Base-by-base conservation (phyloP, 2,329 filamentous ascomycete species). In the Endoconidiophora laricicola region DNA sequence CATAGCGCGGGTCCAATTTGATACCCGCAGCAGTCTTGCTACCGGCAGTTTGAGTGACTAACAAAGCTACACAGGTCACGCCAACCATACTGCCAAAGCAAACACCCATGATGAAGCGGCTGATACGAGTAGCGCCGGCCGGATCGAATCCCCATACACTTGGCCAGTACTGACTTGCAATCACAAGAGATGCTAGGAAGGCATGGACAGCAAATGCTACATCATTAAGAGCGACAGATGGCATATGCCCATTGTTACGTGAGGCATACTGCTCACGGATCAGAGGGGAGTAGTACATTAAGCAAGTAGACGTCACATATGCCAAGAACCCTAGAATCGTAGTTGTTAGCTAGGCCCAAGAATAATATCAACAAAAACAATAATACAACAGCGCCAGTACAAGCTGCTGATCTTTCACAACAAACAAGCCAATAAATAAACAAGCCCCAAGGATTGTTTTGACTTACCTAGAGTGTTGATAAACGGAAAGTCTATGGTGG, bases 221-320 rank as follows among this genome's bases (percentile, higher is more conserved):
- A 66, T 98, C 91, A 66, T 96, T 96, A 65, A 86, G 76, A 50
- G 83, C 78, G 26, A 94, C 88, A 1, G 88, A 91, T 2, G 90
- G 86, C 41, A 82, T 76, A 6, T 85, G 79, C 3, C 81, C 78
- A 43, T 74, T 64, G 63, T 96, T 78, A 54, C 91, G 79, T 16
- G 75, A 72, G 20, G 86, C 87, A 68, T 98, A 98, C 62, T 96
- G 85, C 36, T 68, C 63, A 48, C 84, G 81, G 50, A 96, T 81
- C 12, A 77, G 66, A 2, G 84, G 73, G 16, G 86, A 93, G 65
- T 79, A 93, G 57, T 90, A 78, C 59, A 96, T 85, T 1, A 78
- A 70, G 6, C 70, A 62, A 45, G 83, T 93, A 56, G 83, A 93
- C 37, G 81, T 67, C 44, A 83, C 72, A 65, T 95, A 95, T 56